Conservation (phyloP, 2,329 filamentous ascomycete species). For the Xylaria sp. region DNA sequence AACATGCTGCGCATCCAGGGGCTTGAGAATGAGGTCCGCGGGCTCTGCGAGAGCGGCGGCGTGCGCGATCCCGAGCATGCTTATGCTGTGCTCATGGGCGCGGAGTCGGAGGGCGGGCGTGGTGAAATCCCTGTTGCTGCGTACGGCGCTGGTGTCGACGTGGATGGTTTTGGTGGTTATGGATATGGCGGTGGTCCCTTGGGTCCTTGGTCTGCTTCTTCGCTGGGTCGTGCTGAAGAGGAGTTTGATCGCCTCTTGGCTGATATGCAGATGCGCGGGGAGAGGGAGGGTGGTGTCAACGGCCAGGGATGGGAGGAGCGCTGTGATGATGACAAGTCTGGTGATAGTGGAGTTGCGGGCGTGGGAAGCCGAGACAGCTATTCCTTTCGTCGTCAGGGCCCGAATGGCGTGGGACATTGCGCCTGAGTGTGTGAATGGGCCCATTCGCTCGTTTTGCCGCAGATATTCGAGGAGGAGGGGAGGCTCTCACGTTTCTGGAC, state of each 20-base stretch:
- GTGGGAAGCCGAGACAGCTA: background rate
- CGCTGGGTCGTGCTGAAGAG: constrained; percentile 25
- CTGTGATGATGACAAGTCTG: background rate
- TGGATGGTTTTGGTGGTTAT: background rate
- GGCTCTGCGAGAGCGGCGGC: constrained; percentile 21
- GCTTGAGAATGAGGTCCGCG: constrained; percentile 18
- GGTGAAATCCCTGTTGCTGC: background rate
- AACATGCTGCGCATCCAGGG: constrained; percentile 11
- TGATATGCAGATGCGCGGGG: constrained; percentile 2
- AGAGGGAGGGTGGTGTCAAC: background rate
- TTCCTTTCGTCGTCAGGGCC: background rate
- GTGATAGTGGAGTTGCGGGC: constrained; percentile 25
- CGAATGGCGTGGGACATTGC: background rate
- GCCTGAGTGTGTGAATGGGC: constrained; percentile 7
- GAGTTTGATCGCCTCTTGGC: constrained; percentile 25
- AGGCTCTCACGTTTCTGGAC: background rate
- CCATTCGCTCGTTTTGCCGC: background rate
- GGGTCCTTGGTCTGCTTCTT: constrained; percentile 30
- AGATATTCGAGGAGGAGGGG: background rate
- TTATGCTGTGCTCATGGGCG: constrained; percentile 29
- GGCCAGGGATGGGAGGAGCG: background rate
- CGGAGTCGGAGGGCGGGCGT: background rate
- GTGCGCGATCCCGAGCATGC: constrained; percentile 27
- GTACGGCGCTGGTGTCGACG: background rate
- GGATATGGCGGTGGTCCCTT: background rate